Evolutionary conservation across 768 basidiomycete genomes (phyloP).

Genomic region (Tylopilus intermedius): DNA sequence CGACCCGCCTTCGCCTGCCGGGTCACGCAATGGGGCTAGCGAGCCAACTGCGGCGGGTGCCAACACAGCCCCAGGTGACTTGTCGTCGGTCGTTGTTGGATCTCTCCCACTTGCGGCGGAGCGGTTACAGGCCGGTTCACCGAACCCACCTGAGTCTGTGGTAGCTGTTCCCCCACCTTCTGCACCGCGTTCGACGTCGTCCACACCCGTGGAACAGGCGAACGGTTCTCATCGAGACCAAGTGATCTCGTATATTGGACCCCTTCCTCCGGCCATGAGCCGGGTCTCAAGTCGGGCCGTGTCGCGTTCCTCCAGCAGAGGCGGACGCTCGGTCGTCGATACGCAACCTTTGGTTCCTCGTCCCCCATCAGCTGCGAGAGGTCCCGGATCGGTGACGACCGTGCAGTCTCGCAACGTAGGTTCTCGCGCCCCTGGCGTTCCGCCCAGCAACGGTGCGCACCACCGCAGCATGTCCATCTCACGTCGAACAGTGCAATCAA

Average conservation of each 20-base stretch:
- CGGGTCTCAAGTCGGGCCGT: constrained; percentile 25
- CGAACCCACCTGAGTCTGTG: constrained; percentile 63
- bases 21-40: constrained; percentile 11
- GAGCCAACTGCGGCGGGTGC: too few species aligned
- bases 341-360: constrained; percentile 63
- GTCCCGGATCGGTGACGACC: constrained; percentile 17
- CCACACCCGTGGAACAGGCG: constrained; percentile 58
- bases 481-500: constrained; percentile 58
- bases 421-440: background rate
- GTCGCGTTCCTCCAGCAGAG: constrained; percentile 48
- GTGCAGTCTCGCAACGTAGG: constrained; percentile 10
- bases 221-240: constrained; percentile 36
- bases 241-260: constrained; percentile 43
- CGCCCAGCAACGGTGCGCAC: constrained; percentile 1
- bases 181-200: constrained; percentile 34
- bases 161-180: constrained; percentile 59
- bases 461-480: constrained; percentile 24
- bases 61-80: too few species aligned
- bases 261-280: constrained; percentile 21
- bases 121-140: constrained; percentile 47
- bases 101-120: too few species aligned
- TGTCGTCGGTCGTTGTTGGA: too few species aligned
- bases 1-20: constrained; percentile 15
- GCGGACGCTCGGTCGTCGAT: constrained; percentile 80
- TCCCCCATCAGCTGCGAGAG: constrained; percentile 51